Base-by-base conservation (phyloP, 805 yeast genomes). In the Candida qinlingensis region DNA sequence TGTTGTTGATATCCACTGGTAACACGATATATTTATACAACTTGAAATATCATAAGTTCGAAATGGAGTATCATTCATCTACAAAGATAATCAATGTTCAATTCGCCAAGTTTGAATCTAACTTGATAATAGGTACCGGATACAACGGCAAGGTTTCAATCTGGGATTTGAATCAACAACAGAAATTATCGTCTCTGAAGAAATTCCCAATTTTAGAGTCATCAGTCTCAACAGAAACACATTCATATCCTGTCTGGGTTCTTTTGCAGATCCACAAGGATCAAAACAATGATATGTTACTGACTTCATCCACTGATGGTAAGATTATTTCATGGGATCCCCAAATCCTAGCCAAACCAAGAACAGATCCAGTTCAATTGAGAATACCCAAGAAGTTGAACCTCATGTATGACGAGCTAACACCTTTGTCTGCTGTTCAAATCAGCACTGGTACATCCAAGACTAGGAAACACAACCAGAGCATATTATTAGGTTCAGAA, bases 61-160 rank as follows among this genome's bases (percentile, higher is more conserved):
- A 71, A 55, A 66, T 65, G 50, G 68, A 69, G 38, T 64, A 76
- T 11, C 64, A 66, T 10, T 66, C 77, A 39, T 62, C 72, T 8
- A 65, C 81, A 1, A 58, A 65, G 12, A 67, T 80, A 6, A 51
- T 68, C 1, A 50, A 56, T 6, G 67, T 74, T 8, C 68, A 66
- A 47, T 77, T 79, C 50, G 73, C 76, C 31, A 57, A 57, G 9
- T 52, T 60, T 12, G 64, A 68, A 26, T 60, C 75, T 2, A 65
- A 68, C 43, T 66, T 71, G 44, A 62, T 81, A 1, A 59, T 76
- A 29, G 83, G 74, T 0, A 80, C 83, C 0, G 68, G 79, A 5
- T 57, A 58, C 13, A 74, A 75, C 54, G 85, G 86, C 0, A 69
- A 70, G 44, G 41, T 80, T 1, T 73, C 71, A n/a, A 61, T 76